Evolutionary conservation across 352 stramenopile species (phyloP).

Genomic region (Globisporangium spiculum): DNA sequence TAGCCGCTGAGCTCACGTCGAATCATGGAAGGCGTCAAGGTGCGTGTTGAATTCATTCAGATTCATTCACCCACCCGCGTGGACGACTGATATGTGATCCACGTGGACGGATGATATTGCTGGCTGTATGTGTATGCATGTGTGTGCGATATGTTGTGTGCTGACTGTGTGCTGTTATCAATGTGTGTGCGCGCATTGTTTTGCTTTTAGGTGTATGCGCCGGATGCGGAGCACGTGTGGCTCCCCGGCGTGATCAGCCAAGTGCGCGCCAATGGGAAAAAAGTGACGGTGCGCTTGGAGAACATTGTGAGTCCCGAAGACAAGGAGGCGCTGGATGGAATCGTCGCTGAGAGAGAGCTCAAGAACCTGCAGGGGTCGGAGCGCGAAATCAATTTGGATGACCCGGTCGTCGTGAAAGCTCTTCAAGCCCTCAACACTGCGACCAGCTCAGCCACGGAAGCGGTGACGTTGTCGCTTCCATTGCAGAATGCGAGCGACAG

Average conservation of each 20-base stretch:
- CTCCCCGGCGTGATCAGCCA: conserved; percentile 70
- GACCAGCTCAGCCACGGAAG: conserved; percentile 18
- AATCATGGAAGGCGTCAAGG: conserved; percentile 63
- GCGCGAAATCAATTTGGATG: conserved; percentile 49
- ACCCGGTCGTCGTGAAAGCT: conserved; percentile 50
- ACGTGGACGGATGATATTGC: background rate
- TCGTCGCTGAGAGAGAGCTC: conserved; percentile 54
- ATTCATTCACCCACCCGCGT: background rate
- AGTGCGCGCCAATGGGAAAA: conserved; percentile 34
- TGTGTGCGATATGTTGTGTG: background rate
- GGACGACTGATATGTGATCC: background rate
- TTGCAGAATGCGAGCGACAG: conserved; percentile 67
- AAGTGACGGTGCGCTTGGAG: conserved; percentile 65
- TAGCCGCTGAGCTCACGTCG: background rate
- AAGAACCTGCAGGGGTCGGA: conserved; percentile 51
- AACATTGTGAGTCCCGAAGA: conserved; percentile 55
- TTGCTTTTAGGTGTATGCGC: conserved; percentile 60
- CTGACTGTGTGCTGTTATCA: background rate
- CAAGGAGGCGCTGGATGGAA: conserved; percentile 29
- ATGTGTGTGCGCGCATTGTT: background rate
- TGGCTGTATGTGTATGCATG: background rate
- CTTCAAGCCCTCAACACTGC: conserved; percentile 64
- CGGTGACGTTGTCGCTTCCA: conserved; percentile 38
- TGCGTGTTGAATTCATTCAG: conserved; percentile 16
- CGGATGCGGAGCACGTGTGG: conserved; percentile 77